These are phyloP conservation scores for Scleroderma citrinum DNA, from an alignment of 768 basidiomycete genomes.

Conservation along the genomic window DNA sequence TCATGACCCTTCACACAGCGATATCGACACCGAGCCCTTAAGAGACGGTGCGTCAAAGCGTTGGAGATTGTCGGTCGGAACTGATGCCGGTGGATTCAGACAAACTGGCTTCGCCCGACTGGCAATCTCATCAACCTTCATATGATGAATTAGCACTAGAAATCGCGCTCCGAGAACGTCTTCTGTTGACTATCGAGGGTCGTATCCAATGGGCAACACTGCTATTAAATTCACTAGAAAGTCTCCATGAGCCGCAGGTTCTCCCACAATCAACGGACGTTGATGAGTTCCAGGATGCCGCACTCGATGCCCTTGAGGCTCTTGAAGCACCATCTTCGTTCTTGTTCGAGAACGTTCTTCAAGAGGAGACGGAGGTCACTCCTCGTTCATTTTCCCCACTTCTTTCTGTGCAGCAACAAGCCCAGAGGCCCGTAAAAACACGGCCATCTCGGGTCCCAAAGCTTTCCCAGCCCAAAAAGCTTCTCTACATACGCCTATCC, in stretches of 20 bases:
- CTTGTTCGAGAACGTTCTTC: constrained; percentile 25
- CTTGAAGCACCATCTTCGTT: constrained; percentile 35
- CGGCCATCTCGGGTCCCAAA: constrained; percentile 24
- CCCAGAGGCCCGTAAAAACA: constrained; percentile 19
- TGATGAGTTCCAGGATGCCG: constrained; percentile 34
- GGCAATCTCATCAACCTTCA: constrained; percentile 13
- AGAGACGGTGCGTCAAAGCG: constrained; percentile 14
- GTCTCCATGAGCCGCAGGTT: constrained; percentile 8
- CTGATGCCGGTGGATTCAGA: not conserved
- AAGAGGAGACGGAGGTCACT: constrained; percentile 19
- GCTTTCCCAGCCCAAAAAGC: constrained; percentile 28
- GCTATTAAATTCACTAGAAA: constrained; percentile 32
- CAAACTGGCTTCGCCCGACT: constrained; percentile 11
- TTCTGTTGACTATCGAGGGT: constrained; percentile 37
- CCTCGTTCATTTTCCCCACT: constrained; percentile 16
- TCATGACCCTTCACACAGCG: constrained; percentile 7
- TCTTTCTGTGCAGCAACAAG: constrained; percentile 7
- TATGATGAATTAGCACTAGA: constrained; percentile 40
- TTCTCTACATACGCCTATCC: constrained; percentile 35
- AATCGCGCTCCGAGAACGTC: constrained; percentile 35
- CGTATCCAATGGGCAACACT: constrained; percentile 42
- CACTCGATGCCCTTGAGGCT: constrained; percentile 38
- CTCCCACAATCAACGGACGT: constrained; percentile 12
- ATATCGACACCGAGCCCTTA: constrained; percentile 5
- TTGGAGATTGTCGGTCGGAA: not conserved